Percentiles rank a stretch among this genome's conserved stretches.
Conservation (phyloP, 2,329 filamentous ascomycete species). For the Tolypocladium pustulatum region DNA sequence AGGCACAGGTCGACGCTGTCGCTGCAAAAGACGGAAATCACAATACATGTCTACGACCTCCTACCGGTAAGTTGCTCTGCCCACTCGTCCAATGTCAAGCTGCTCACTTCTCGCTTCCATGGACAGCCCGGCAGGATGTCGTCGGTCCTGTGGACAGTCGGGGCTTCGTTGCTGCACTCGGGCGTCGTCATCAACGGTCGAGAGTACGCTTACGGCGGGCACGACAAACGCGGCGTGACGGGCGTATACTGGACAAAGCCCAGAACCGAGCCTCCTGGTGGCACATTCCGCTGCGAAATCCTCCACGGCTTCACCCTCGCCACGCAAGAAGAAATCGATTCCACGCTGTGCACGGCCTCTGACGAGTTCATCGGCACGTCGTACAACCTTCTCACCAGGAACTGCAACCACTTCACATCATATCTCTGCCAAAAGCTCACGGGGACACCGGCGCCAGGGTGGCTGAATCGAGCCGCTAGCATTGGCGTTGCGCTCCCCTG, state of each 20-base stretch:
- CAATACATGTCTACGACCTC: conserved; percentile 70
- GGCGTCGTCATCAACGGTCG: conserved; percentile 70
- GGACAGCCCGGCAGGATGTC: conserved; percentile 60
- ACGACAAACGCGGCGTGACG: conserved; percentile 58
- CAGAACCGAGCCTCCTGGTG: conserved; percentile 61
- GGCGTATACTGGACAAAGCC: conserved; percentile 80
- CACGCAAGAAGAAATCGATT: conserved; percentile 57
- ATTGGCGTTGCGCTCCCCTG: conserved; percentile 75
- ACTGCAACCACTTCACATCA: conserved; percentile 84
- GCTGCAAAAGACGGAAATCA: conserved; percentile 60
- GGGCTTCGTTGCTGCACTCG: conserved; percentile 69
- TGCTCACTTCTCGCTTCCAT: not conserved
- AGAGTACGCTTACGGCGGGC: conserved; percentile 81
- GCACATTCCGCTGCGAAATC: conserved; percentile 64
- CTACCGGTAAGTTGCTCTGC: conserved; percentile 45
- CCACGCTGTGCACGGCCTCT: conserved; percentile 57
- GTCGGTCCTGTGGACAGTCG: conserved; percentile 67
- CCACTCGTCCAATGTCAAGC: conserved; percentile 3
- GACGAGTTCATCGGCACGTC: conserved; percentile 63
- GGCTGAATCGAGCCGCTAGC: conserved; percentile 76
- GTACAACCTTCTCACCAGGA: conserved; percentile 74
- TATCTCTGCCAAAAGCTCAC: conserved; percentile 67
- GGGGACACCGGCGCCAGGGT: conserved; percentile 56
- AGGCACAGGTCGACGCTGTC: conserved; percentile 57
- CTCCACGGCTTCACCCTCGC: conserved; percentile 71